Evolutionary conservation across 2,329 filamentous ascomycete genomes (phyloP).

Genomic region (Simplicillium aogashimaense): DNA sequence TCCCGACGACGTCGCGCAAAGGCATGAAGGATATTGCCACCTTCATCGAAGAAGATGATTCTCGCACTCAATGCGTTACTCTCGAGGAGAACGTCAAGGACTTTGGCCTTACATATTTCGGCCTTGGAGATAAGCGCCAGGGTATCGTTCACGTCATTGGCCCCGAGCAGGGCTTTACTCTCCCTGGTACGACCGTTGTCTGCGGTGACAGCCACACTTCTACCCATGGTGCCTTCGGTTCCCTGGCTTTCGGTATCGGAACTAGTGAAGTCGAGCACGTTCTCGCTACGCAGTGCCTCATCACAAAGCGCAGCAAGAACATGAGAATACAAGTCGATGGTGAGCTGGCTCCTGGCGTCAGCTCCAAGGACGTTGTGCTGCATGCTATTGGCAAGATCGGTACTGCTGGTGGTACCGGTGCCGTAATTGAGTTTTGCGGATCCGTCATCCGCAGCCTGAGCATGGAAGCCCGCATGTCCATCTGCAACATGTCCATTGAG

Average conservation of each 20-base stretch:
- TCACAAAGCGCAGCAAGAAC: slow-evolving; percentile 94
- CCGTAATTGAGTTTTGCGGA: slow-evolving; percentile 95
- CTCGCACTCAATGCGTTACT: slow-evolving; percentile 85
- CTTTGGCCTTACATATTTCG: slow-evolving; percentile 95
- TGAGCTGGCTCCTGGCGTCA: slow-evolving; percentile 79
- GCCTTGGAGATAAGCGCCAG: slow-evolving; percentile 89
- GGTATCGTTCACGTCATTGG: slow-evolving; percentile 98
- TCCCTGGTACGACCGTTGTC: slow-evolving; percentile 92
- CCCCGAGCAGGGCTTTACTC: slow-evolving; percentile 96
- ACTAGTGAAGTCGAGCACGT: slow-evolving; percentile 99
- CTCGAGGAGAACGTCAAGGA: slow-evolving; percentile 96
- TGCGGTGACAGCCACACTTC: slow-evolving; percentile 98
- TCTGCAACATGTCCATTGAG: slow-evolving; percentile 99
- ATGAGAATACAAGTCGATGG: slow-evolving; percentile 97
- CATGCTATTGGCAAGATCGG: slow-evolving; percentile 90
- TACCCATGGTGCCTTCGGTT: slow-evolving; percentile 92
- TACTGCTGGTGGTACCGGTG: slow-evolving; percentile 87
- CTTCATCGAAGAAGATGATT: slow-evolving; percentile 93
- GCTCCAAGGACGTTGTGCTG: slow-evolving; percentile 90
- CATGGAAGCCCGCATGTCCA: slow-evolving; percentile 98
- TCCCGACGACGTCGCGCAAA: slow-evolving; percentile 85
- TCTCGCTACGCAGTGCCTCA: slow-evolving; percentile 87
- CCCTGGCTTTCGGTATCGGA: slow-evolving; percentile 92
- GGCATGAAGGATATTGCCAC: slow-evolving; percentile 86
- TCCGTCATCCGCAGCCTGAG: slow-evolving; percentile 82